Evolutionary conservation across 2,329 filamentous ascomycete genomes (phyloP).

Genomic region (Endoconidiophora polonica): DNA sequence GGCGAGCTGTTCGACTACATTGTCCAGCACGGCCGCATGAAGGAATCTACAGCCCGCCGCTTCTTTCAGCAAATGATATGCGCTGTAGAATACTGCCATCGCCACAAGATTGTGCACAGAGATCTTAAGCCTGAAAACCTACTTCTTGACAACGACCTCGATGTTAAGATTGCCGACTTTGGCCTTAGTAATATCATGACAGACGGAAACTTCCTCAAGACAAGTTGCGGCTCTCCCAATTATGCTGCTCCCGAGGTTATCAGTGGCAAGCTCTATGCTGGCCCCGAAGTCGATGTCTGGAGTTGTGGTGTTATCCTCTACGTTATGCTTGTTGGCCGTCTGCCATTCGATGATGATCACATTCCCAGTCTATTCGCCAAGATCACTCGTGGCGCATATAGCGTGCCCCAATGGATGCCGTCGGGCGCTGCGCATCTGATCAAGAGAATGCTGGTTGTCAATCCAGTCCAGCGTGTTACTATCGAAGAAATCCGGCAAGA

Average conservation of each 20-base stretch:
- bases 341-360: conserved; percentile 97
- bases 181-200: conserved; percentile 99
- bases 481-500: conserved; percentile 87
- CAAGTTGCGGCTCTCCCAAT: conserved; percentile 93
- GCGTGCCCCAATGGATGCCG: conserved; percentile 81
- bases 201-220: conserved; percentile 96
- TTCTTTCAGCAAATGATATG: conserved; percentile 99
- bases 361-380: conserved; percentile 96
- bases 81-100: conserved; percentile 95
- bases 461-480: conserved; percentile 83
- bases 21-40: conserved; percentile 81
- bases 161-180: conserved; percentile 98
- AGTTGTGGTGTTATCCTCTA: conserved; percentile 87
- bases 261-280: conserved; percentile 91
- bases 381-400: conserved; percentile 87
- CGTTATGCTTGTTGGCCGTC: conserved; percentile 60
- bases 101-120: conserved; percentile 96
- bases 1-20: conserved; percentile 97
- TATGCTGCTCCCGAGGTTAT: conserved; percentile 97
- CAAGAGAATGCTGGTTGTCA: conserved; percentile 85
- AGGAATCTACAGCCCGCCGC: conserved; percentile 79
- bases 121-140: conserved; percentile 96
- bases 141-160: conserved; percentile 82
- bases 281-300: conserved; percentile 97
- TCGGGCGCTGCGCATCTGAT: conserved; percentile 68